A percentile compares a stretch with the other conserved stretches of the same genome.
Conservation (phyloP, 1,284 basidiomycete species). For the Tilletia setariae region DNA sequence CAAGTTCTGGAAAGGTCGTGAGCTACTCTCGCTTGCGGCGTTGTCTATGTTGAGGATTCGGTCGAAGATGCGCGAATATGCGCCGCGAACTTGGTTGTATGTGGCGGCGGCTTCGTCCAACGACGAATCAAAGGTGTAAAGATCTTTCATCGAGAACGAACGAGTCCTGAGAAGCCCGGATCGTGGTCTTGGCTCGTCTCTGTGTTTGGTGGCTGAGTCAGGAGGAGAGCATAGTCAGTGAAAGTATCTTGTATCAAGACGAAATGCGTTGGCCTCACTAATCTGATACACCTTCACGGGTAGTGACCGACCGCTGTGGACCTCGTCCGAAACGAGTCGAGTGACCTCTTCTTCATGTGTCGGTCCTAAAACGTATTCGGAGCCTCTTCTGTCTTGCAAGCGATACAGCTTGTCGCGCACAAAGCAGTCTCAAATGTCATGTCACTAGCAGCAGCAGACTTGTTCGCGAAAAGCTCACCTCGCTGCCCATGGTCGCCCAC, state of each 20-base stretch:
- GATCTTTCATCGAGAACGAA: conserved; percentile 56
- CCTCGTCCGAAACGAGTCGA: conserved; percentile 43
- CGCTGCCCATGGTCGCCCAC: conserved; percentile 46
- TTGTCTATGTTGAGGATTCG: conserved; percentile 26
- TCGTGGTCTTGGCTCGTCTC: conserved; percentile 55
- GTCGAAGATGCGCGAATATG: conserved; percentile 50
- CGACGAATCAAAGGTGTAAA: conserved; percentile 53
- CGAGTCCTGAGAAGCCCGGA: conserved; percentile 53
- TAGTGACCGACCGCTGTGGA: conserved; percentile 42
- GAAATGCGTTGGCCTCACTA: conserved; percentile 16
- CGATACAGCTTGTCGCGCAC: conserved; percentile 39
- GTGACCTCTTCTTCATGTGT: conserved; percentile 57
- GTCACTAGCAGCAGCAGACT: not conserved
- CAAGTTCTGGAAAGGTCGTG: not conserved
- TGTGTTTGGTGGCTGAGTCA: conserved; percentile 47
- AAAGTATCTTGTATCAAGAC: too few species aligned
- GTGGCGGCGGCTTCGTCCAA: conserved; percentile 28
- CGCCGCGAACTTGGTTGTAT: conserved; percentile 48
- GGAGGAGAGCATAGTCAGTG: not conserved
- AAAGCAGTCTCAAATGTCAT: too few species aligned
- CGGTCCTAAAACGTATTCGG: conserved; percentile 53
- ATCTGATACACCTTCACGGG: conserved; percentile 54
- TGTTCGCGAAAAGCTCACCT: conserved; percentile 32
- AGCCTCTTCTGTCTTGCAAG: conserved; percentile 45
- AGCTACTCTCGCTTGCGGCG: not conserved